Base-by-base conservation (phyloP, 345 rosid genomes). In the Lumnitzera littorea region DNA sequence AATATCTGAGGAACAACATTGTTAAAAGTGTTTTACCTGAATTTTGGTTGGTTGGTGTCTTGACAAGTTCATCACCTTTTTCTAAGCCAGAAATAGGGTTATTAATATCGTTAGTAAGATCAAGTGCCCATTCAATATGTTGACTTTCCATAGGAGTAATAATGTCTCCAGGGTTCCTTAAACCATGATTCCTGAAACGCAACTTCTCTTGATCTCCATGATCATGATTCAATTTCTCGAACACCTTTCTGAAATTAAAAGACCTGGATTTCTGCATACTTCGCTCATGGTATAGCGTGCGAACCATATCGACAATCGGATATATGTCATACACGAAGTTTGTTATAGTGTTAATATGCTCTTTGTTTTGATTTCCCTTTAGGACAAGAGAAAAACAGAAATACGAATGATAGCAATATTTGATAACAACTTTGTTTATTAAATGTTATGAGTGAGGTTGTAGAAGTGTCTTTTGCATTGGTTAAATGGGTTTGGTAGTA, bases 251-350 rank as follows among this genome's bases (percentile, higher is more conserved):
- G 51, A 76, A 50, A 25, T 64, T 48, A 69, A 79, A 78, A 48
- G 96, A 84, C 70, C 55, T 78, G 1, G 81, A 78, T 63, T 67
- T 74, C 67, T 73, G 76, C 65, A 69, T 64, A 80, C 79, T 85
- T 12, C 51, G 62, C 55, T 77, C 77, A n/a, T 77, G 82, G 46
- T 75, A 76, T 43, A 87, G 71, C 50, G 95, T 76, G 53, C 79
- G 76, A 65, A 87, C 90, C 95, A 90, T 90, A 24, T 16, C 3
- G 16, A 25, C 16, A 4, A 15, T 14, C 12, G 13, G 50, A 10
- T 12, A 12, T 13, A 7, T 12, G 6, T 23, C 1, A 66, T 52
- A 5, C 10, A 5, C 5, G 9, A 36, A 62, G 20, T 20, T 20
- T 60, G 60, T 56, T 58, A 53, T 62, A 55, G 56, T 67, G 46